Percentiles rank a stretch among this genome's conserved stretches.
phyloP scores from a whole-genome alignment of 352 stramenopile genomes.

The Phytophthora kernoviae region DNA sequence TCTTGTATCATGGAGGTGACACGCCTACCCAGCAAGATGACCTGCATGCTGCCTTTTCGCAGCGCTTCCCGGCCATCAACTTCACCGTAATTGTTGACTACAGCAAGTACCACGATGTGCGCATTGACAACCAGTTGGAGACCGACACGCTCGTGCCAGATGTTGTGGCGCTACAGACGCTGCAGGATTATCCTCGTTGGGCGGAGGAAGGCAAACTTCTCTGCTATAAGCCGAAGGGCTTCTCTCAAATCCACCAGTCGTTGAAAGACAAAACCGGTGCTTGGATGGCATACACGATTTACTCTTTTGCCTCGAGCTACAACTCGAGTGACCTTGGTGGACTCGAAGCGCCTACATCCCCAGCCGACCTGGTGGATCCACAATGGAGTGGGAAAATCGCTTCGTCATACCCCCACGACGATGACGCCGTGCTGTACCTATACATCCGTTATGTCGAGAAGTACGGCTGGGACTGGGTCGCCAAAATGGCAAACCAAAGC shows the following conservation, averaged over 20 bases:
- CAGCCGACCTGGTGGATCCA: slow-evolving; percentile 32
- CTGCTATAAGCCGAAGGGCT: slow-evolving; percentile 50
- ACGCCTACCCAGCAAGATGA: slow-evolving; percentile 33
- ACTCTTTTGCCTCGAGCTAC: slow-evolving; percentile 45
- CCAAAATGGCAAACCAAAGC: slow-evolving; percentile 43
- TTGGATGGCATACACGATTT: slow-evolving; percentile 44
- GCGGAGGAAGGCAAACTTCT: slow-evolving; percentile 39
- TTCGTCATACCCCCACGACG: slow-evolving; percentile 56
- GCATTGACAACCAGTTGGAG: slow-evolving; percentile 66
- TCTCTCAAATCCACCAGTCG: slow-evolving; percentile 49
- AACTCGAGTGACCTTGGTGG: slow-evolving; percentile 26
- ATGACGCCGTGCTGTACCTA: slow-evolving; percentile 52
- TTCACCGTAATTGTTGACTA: slow-evolving; percentile 68
- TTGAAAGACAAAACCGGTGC: slow-evolving; percentile 35
- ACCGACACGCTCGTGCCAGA: slow-evolving; percentile 45
- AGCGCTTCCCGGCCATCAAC: slow-evolving; percentile 55
- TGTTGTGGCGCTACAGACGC: slow-evolving; percentile 49
- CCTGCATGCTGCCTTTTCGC: slow-evolving; percentile 23
- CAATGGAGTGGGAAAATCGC: slow-evolving; percentile 46
- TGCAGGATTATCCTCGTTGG: slow-evolving; percentile 55
- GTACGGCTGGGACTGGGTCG: slow-evolving; percentile 58
- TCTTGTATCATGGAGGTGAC: slow-evolving; percentile 49
- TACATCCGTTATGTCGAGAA: slow-evolving; percentile 48
- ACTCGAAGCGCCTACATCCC: slow-evolving; percentile 12
- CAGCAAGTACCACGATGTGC: slow-evolving; percentile 61